phyloP scores from a whole-genome alignment of 768 basidiomycete species.

The Boletus subcaerulescens region DNA sequence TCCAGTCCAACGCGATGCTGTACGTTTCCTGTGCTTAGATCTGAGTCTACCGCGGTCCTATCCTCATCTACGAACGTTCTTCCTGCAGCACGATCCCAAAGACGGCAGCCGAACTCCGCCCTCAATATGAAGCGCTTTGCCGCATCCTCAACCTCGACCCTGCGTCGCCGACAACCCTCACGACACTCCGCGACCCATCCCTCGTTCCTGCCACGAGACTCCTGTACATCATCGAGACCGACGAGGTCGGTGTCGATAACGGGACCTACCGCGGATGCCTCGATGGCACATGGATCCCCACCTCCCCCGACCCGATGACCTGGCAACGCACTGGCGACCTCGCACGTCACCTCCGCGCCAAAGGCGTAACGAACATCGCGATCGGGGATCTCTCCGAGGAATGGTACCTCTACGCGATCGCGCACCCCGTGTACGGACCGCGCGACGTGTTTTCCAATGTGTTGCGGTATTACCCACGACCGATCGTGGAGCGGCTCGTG shows the following conservation, averaged over 20 bases:
- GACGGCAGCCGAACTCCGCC: too few relatives aligned
- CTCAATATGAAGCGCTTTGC: conserved; percentile 29
- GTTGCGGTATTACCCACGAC: conserved; percentile 54
- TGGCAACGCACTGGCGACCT: conserved; percentile 66
- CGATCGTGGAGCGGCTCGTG: conserved; percentile 46
- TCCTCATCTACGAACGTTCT: neutral
- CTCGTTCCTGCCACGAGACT: conserved; percentile 50
- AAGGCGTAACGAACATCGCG: conserved; percentile 59
- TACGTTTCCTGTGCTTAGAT: conserved; percentile 30
- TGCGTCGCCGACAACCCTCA: conserved; percentile 44
- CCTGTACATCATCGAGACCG: conserved; percentile 56
- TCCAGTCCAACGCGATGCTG: conserved; percentile 78
- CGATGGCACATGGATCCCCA: conserved; percentile 56
- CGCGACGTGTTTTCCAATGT: conserved; percentile 57
- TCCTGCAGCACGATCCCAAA: conserved; percentile 36
- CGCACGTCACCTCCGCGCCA: conserved; percentile 48
- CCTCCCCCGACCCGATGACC: conserved; percentile 54
- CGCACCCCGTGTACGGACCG: conserved; percentile 51
- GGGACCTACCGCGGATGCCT: conserved; percentile 71
- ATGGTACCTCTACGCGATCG: conserved; percentile 76
- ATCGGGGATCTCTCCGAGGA: conserved; percentile 73
- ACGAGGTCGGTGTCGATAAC: conserved; percentile 46
- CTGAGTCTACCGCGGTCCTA: too few relatives aligned
- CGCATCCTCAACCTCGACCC: conserved; percentile 54
- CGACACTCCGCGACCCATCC: conserved; percentile 46